Evolutionary conservation across 345 rosid genomes (phyloP).

Genomic region (Erodium maritimum): DNA sequence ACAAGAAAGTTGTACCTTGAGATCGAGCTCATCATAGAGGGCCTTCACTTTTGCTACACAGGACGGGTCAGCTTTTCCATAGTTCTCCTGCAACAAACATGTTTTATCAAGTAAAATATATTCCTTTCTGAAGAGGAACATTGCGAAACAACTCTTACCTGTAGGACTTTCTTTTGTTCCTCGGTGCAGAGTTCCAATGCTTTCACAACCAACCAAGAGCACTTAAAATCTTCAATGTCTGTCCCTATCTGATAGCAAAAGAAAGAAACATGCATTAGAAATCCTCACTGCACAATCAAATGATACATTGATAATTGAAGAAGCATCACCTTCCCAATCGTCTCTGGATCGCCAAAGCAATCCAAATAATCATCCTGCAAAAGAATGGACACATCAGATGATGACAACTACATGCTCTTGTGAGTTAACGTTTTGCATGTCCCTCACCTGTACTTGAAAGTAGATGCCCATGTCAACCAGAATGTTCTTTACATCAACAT

Average conservation of each 20-base stretch:
- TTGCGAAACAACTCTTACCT: conserved; percentile 25
- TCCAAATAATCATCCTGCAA: conserved; percentile 80
- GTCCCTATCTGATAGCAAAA: conserved; percentile 50
- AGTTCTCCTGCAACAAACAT: conserved; percentile 42
- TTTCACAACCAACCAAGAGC: conserved; percentile 83
- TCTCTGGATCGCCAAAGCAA: conserved; percentile 66
- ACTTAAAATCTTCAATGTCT: conserved; percentile 77
- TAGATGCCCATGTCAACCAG: conserved; percentile 70
- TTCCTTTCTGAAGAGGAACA: background rate
- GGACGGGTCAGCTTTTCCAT: conserved; percentile 54
- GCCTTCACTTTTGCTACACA: conserved; percentile 56
- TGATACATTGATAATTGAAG: no score
- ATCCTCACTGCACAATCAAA: no score
- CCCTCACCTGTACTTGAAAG: conserved; percentile 68
- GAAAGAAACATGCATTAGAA: no score
- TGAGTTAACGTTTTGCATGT: no score
- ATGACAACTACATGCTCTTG: no score
- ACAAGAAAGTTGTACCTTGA: conserved; percentile 31
- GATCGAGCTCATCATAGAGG: conserved; percentile 55
- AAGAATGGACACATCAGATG: background rate
- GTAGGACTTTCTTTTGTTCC: conserved; percentile 50
- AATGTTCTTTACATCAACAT: conserved; percentile 45
- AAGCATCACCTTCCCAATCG: conserved; percentile 55
- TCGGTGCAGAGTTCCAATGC: conserved; percentile 53
- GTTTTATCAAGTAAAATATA: background rate